Base-by-base conservation (phyloP, 768 basidiomycete species). In the Leccinum ochraceum region DNA sequence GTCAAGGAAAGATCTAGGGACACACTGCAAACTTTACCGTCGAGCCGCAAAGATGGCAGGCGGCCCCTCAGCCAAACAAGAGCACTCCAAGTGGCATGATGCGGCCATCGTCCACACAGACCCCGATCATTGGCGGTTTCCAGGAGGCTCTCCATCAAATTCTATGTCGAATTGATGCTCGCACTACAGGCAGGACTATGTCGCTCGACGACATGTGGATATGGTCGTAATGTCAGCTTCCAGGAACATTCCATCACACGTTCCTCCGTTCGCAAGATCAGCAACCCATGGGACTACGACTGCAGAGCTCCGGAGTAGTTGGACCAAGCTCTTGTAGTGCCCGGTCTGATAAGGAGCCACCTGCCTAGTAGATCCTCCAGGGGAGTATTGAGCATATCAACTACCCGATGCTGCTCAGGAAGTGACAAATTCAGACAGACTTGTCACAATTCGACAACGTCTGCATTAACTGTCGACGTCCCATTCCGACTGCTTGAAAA, bases 41-140 rank as follows among this genome's bases (percentile, higher is more conserved):
- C 32, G 4, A 36, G 34, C 13, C 36, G 26, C 36, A 13, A 58
- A 30, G 6, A 3, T 37, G 34, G n/a, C 56, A 26, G 30, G n/a
- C 14, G 13, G 37, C 44, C 48, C 30, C 20, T 20, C 28, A 3
- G 39, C 42, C 53, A 52, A 49, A 54, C 26, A 52, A 16, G 49
- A 28, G 36, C 17, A 52, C 26, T 28, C 28, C 22, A 28, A 9
- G 11, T n/a, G 28, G 16, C 39, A 30, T 10, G 36, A 30, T 30
- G 11, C 20, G 20, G 44, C 44, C 44, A 46, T n/a, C n/a, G 9
- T 44, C 44, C 44, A 44, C n/a, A 20, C 44, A 37, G 52, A 22
- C 3, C 37, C 62, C 52, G 62, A 63, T 58, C 42, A n/a, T 44
- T 52, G 34, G 46, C 44, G 30, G 62, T 63, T 26, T 59, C 63